These are phyloP conservation scores for Halocafeteria seosinensis DNA, from an alignment of 108 stramenopile genomes.

Conservation along the genomic window DNA sequence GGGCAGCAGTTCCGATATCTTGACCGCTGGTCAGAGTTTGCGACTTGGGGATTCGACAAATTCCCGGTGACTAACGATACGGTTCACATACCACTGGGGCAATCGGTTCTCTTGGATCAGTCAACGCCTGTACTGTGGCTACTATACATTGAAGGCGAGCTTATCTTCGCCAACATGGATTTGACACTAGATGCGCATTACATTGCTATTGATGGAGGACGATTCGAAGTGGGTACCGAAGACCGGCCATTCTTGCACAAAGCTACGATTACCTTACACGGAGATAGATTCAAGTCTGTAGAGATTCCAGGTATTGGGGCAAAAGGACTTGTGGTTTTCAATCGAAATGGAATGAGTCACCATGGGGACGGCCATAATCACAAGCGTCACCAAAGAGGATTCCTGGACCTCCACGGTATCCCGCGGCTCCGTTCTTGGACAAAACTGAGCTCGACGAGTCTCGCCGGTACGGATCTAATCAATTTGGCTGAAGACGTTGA, in stretches of 20 bases:
- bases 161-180: conserved; percentile 8
- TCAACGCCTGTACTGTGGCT: background rate
- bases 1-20: conserved; percentile 4
- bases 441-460: background rate
- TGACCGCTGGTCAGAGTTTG: conserved; percentile 6
- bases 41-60: conserved; percentile 4
- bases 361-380: background rate
- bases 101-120: conserved; percentile 19
- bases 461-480: background rate
- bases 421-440: background rate
- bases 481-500: conserved; percentile 5
- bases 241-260: conserved; percentile 13
- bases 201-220: conserved; percentile 11
- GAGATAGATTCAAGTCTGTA: conserved; percentile 11
- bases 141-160: conserved; percentile 13
- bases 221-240: conserved; percentile 15
- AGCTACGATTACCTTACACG: conserved; percentile 17
- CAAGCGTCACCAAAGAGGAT: background rate
- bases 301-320: conserved; percentile 20
- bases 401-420: conserved; percentile 12
- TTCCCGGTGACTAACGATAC: conserved; percentile 16
- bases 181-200: conserved; percentile 13
- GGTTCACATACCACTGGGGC: conserved; percentile 17
- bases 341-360: no score
- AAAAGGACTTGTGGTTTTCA: conserved; percentile 12